phyloP scores from a whole-genome alignment of 768 basidiomycete genomes.

The Serendipita sp. region DNA sequence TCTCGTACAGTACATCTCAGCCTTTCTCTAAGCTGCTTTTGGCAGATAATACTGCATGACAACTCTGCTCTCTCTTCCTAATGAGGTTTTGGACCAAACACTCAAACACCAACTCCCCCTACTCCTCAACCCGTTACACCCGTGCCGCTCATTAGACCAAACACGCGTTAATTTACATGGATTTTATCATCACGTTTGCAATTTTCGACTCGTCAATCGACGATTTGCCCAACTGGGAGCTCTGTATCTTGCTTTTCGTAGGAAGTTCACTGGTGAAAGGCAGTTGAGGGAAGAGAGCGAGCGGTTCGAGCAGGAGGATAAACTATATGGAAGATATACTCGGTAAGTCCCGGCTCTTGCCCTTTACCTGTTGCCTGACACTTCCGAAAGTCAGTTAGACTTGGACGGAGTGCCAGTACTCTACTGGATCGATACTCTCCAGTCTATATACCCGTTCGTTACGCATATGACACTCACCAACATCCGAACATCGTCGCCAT shows the following conservation, averaged over 20 bases:
- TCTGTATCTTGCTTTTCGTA: neutral
- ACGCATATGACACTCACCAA: neutral
- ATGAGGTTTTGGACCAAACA: neutral
- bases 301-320: neutral
- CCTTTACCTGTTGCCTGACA: neutral
- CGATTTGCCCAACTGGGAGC: neutral
- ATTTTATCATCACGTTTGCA: neutral
- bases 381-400: neutral
- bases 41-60: too few relatives aligned
- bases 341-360: neutral
- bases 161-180: too few relatives aligned
- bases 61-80: neutral
- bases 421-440: neutral
- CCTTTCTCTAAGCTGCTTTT: too few relatives aligned
- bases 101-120: neutral
- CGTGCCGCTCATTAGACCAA: too few relatives aligned
- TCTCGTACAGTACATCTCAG: too few relatives aligned
- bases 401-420: neutral
- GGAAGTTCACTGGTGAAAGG: neutral
- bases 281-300: neutral
- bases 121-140: too few relatives aligned
- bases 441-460: neutral
- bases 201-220: neutral
- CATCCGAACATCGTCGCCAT: neutral
- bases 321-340: neutral